phyloP scores from a whole-genome alignment of 257 asterid genomes.

The Nicotiana benthamiana region DNA sequence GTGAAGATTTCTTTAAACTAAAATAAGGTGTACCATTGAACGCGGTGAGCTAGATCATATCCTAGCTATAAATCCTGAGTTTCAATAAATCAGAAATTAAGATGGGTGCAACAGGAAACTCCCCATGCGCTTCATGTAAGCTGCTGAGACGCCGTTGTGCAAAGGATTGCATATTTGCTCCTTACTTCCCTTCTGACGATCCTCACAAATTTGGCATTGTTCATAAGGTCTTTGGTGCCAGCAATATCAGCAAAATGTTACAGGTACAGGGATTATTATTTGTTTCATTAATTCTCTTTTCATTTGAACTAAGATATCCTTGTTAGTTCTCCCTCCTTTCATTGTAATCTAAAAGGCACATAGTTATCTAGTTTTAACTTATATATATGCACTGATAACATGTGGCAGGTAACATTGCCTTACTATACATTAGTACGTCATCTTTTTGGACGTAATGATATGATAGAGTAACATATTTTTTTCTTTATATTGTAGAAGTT shows the following conservation, averaged over 20 bases:
- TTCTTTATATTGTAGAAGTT: too few relatives aligned
- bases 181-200: constrained; percentile 53
- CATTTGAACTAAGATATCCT: too few relatives aligned
- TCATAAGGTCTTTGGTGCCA: constrained; percentile 66
- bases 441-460: too few relatives aligned
- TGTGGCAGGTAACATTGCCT: too few relatives aligned
- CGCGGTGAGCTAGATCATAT: background rate
- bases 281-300: too few relatives aligned
- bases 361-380: too few relatives aligned
- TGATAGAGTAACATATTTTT: too few relatives aligned
- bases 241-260: constrained; percentile 62
- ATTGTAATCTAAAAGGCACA: too few relatives aligned
- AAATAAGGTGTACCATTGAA: background rate
- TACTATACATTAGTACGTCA: too few relatives aligned
- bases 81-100: background rate
- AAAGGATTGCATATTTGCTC: constrained; percentile 56
- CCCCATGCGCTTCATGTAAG: constrained; percentile 71
- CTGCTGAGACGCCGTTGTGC: constrained; percentile 60
- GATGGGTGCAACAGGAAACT: constrained; percentile 2
- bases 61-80: background rate
- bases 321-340: too few relatives aligned
- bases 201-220: constrained; percentile 63
- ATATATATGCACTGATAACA: too few relatives aligned
- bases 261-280: constrained; percentile 27
- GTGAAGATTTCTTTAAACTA: background rate